Evolutionary conservation across 768 basidiomycete genomes (phyloP).

Genomic region (Sporobolomyces phaffii): DNA sequence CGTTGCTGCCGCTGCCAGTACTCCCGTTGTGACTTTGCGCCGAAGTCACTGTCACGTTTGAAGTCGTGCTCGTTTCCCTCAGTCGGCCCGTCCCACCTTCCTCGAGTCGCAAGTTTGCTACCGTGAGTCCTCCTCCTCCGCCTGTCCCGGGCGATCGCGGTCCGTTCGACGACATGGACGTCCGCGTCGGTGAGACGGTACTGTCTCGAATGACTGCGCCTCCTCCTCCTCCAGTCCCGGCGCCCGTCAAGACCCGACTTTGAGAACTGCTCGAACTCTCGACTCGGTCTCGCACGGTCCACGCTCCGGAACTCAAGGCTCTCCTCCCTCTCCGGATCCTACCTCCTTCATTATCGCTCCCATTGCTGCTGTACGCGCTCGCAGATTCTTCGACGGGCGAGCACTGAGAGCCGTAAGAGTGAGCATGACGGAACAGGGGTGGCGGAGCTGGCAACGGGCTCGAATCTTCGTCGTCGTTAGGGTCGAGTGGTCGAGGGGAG

Average conservation of each 20-base stretch:
- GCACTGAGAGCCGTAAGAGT: neutral
- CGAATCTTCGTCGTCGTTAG: neutral
- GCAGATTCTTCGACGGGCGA: conserved; percentile 2
- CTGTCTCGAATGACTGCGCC: too few relatives aligned
- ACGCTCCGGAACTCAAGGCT: neutral
- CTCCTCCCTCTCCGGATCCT: neutral
- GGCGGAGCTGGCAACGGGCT: neutral
- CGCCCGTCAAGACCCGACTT: too few relatives aligned
- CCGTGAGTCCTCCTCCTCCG: neutral
- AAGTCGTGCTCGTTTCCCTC: conserved; percentile 1
- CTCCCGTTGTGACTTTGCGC: conserved; percentile 5
- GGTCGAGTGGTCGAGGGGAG: neutral
- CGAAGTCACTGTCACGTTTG: neutral
- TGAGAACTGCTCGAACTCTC: neutral
- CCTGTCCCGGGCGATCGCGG: too few relatives aligned
- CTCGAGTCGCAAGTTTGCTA: neutral
- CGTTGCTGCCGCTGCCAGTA: neutral
- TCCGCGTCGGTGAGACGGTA: neutral
- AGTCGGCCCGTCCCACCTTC: neutral
- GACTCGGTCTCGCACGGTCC: neutral
- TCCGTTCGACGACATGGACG: neutral
- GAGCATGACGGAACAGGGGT: neutral
- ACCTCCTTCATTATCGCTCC: neutral
- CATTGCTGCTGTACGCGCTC: conserved; percentile 7
- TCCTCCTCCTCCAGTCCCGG: too few relatives aligned